Evolutionary conservation across 1,139 yeast species (phyloP).

Genomic region (Candida sp.): DNA sequence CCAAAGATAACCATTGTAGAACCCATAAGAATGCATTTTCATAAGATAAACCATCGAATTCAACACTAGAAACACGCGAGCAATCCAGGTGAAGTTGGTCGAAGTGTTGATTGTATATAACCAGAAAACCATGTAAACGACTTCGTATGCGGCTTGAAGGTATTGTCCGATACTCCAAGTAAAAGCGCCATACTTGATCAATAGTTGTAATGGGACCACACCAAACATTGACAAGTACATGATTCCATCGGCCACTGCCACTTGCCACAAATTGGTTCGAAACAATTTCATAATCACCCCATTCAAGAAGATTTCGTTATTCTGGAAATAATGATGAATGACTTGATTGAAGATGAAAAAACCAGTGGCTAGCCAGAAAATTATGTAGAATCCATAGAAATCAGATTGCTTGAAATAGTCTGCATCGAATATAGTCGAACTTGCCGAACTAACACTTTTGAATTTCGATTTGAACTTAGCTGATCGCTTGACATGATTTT

Average conservation of each 20-base stretch:
- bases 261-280: conserved; percentile 52
- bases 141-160: conserved; percentile 55
- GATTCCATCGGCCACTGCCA: conserved; percentile 63
- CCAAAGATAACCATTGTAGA: conserved; percentile 89
- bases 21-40: conserved; percentile 92
- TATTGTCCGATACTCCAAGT: conserved; percentile 68
- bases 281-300: conserved; percentile 52
- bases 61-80: conserved; percentile 72
- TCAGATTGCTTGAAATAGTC: conserved; percentile 34
- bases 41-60: conserved; percentile 84
- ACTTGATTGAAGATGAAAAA: conserved; percentile 47
- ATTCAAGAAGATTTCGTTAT: conserved; percentile 25
- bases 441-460: conserved; percentile 2
- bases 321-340: conserved; percentile 38
- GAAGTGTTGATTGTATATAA: conserved; percentile 45
- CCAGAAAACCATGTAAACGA: conserved; percentile 46
- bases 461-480: not conserved
- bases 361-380: conserved; percentile 66
- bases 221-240: conserved; percentile 68
- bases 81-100: conserved; percentile 75
- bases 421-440: conserved; percentile 51
- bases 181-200: conserved; percentile 39
- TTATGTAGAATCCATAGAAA: conserved; percentile 64
- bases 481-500: not conserved
- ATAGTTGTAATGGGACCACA: conserved; percentile 52